A percentile compares a stretch with the other conserved stretches of the same genome.
phyloP scores from a whole-genome alignment of 2,329 filamentous ascomycete species.

The Colletotrichum acutatum region DNA sequence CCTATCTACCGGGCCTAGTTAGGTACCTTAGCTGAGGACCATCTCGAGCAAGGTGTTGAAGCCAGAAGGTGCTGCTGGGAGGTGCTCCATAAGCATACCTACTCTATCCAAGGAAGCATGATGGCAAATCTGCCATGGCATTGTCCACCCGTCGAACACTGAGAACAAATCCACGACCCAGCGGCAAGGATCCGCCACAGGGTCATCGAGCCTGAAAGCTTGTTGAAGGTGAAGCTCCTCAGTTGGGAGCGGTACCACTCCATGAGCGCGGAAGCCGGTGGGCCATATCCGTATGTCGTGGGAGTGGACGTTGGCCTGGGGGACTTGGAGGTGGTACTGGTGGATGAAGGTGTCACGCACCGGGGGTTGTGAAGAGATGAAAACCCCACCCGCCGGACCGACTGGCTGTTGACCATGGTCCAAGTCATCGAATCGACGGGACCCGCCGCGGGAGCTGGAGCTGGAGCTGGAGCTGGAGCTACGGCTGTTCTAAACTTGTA shows the following conservation, averaged over 20 bases:
- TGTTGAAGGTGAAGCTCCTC: background rate
- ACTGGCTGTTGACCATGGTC: background rate
- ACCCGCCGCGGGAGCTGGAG: constrained; percentile 22
- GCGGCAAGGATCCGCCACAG: constrained; percentile 22
- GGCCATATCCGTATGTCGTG: background rate
- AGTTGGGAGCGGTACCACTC: background rate
- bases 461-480: background rate
- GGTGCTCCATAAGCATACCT: no score
- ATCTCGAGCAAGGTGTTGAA: background rate
- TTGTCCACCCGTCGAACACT: constrained; percentile 7
- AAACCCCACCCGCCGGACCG: constrained; percentile 8
- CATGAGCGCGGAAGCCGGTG: background rate
- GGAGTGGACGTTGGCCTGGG: constrained; percentile 5
- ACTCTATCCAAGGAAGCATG: background rate
- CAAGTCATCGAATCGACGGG: background rate
- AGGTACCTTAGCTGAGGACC: background rate
- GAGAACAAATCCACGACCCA: constrained; percentile 10
- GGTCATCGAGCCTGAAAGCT: constrained; percentile 27
- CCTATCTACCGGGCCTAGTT: background rate
- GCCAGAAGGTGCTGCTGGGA: no score
- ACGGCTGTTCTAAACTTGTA: constrained; percentile 28
- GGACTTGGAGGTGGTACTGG: background rate
- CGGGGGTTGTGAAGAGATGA: constrained; percentile 14
- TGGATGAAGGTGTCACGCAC: background rate
- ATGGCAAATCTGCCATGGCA: constrained; percentile 5